Conservation (phyloP, 1,284 basidiomycete species). For the Gymnopus androsaceus region DNA sequence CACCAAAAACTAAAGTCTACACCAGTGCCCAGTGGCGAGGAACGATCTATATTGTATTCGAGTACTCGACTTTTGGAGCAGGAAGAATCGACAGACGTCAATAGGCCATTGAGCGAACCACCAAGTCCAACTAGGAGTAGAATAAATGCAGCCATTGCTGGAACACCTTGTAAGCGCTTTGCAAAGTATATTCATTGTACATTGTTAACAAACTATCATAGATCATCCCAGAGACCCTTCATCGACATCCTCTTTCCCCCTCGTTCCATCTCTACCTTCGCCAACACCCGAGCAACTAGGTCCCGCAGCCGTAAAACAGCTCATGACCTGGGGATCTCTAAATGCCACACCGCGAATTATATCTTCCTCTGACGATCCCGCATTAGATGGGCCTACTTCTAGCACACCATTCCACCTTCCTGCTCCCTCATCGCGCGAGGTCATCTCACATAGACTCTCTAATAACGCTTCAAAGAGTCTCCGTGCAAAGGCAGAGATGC, state of each 20-base stretch:
- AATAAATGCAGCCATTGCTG: conserved; percentile 86
- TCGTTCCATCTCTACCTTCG: conserved; percentile 84
- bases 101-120: conserved; percentile 58
- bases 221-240: conserved; percentile 59
- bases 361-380: conserved; percentile 61
- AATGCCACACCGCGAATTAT: conserved; percentile 85
- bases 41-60: conserved; percentile 71
- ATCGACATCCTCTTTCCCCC: conserved; percentile 58
- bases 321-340: conserved; percentile 93
- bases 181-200: conserved; percentile 10
- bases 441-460: conserved; percentile 77
- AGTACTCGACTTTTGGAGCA: conserved; percentile 82
- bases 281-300: conserved; percentile 82
- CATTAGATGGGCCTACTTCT: conserved; percentile 43
- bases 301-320: conserved; percentile 74
- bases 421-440: conserved; percentile 72
- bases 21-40: conserved; percentile 47
- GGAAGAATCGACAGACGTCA: conserved; percentile 45
- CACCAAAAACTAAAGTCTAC: conserved; percentile 39
- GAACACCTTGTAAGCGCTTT: conserved; percentile 65
- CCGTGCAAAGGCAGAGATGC: conserved; percentile 65
- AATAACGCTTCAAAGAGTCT: conserved; percentile 69
- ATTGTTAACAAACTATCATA: conserved; percentile 29
- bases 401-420: conserved; percentile 73
- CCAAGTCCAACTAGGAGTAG: conserved; percentile 86